Base-by-base conservation (phyloP, 495 filamentous ascomycete species). In the Penicillium crystallinum region DNA sequence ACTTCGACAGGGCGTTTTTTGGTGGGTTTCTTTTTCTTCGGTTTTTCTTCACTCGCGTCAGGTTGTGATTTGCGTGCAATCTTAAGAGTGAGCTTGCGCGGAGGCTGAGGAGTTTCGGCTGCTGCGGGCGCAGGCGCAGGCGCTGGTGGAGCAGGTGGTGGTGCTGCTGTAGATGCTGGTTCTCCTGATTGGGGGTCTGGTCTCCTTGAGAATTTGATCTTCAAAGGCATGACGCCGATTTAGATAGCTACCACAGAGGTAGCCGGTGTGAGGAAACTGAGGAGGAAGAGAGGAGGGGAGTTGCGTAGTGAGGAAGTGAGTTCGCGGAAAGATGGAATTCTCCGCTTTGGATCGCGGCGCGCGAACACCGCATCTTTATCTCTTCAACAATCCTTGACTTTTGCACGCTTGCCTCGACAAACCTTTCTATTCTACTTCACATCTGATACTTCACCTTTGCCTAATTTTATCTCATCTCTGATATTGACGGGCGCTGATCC, bases 21-120 rank as follows among this genome's bases (percentile, higher is more conserved):
- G 17, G 72, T 64, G 17, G 71, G 56, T 48, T 82, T 79, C 56
- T 80, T 80, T 61, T 77, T 81, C 59, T 52, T 68, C 21, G 55
- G 54, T 51, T 63, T 69, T 56, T 61, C 62, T 33, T 63, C 59
- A 7, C 66, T 51, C 3, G 62, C 23, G 41, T 65, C 59, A 21
- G 68, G 47, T 47, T 63, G 54, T 21, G 61, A 59, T 23, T 72
- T 73, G 47, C 65, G 67, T 34, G 66, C 64, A 53, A 81, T 72
- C 58, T 82, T 82, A 9, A 84, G 62, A 2, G 74, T 83, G 25
- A 83, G 57, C 55, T 76, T 79, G 34, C 65, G 67, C 25, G 68
- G 70, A 35, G 65, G 54, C 27, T 73, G 61, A 17, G 69, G 47
- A n/a, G 72, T 57, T 46, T 69, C 59, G 25, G 63, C 35, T 23